Evolutionary conservation across 257 asterid species (phyloP), one percentile per base, ranked within the genome.

Genomic region (Solanum tarijense): DNA sequence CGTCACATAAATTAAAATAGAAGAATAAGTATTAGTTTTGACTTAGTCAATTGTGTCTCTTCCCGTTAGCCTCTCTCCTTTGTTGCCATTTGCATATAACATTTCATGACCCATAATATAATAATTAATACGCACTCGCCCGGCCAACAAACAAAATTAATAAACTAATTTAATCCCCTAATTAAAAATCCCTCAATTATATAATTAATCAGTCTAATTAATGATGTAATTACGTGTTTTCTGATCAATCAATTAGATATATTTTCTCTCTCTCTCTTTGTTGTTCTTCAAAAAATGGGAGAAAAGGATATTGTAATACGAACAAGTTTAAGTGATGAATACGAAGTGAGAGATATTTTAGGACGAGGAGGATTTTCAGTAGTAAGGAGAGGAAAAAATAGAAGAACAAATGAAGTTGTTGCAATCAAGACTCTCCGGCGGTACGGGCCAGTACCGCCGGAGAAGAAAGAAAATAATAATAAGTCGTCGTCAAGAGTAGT

Each of bases 281-380:
- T 32, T 69, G 27, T 72, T 72, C n/a, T 32, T 32, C 5, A 5
- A n/a, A 62, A 62, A 21, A 93, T 93, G 97, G 95, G 92, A 82
- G 92, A 92, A 9, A 95, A 89, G 73, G 85, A 46, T 3, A 31
- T 31, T 31, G 9, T 29, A 46, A 46, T 39, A 9, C 1, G 90
- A 89, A 92, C 87, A 86, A 88, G 93, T 74, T 81, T 96, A 3
- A 32, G 88, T 3, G 95, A 93, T 89, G 98, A 96, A 75, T 96
- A 96, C 62, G 96, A 94, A 89, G 95, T 96, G 39, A 71, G 84
- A 29, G 98, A 95, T 12, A 87, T 96, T 10, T 46, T 96, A 36
- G 98, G 98, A 12, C 75, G 98, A 62, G 98, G 98, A 60, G 98
- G 98, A 11, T 96, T 96, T 90, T 96, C 98, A 1, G 93, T 96